These are phyloP conservation scores for Cladosporium sp. DNA, from an alignment of 2,329 filamentous ascomycete species.

Conservation along the genomic window DNA sequence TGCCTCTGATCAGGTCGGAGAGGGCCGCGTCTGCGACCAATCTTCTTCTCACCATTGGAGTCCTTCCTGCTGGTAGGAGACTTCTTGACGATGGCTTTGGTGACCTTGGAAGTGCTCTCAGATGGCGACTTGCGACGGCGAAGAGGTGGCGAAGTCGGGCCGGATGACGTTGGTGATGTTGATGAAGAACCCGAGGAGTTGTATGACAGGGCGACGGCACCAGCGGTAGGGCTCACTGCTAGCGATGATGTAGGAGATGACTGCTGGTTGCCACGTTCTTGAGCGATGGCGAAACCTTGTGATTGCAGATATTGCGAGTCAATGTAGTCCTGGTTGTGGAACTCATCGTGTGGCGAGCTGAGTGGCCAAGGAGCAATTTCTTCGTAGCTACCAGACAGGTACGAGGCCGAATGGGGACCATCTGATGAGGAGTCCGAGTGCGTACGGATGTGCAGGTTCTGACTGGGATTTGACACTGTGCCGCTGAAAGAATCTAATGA, in stretches of 20 bases:
- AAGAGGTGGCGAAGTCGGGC: slow-evolving; percentile 49
- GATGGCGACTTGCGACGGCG: slow-evolving; percentile 55
- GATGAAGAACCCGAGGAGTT: slow-evolving; percentile 26
- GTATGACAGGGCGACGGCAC: slow-evolving; percentile 19
- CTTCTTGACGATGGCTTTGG: slow-evolving; percentile 81
- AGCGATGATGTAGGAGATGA: slow-evolving; percentile 25
- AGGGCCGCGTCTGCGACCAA: slow-evolving; percentile 84
- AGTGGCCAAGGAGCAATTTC: slow-evolving; percentile 69
- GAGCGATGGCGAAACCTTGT: slow-evolving; percentile 22
- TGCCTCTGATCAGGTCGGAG: slow-evolving; percentile 90
- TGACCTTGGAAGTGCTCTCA: slow-evolving; percentile 66
- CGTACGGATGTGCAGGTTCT: slow-evolving; percentile 83
- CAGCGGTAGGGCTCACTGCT: slow-evolving; percentile 26
- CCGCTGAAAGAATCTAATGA: slow-evolving; percentile 59
- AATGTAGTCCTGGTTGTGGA: slow-evolving; percentile 58
- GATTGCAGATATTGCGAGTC: slow-evolving; percentile 52
- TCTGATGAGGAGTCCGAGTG: slow-evolving; percentile 78
- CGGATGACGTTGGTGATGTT: slow-evolving; percentile 31
- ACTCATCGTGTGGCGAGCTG: slow-evolving; percentile 78
- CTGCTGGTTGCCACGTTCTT: slow-evolving; percentile 29
- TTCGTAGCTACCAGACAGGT: slow-evolving; percentile 73
- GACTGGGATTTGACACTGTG: slow-evolving; percentile 85
- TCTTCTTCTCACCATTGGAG: slow-evolving; percentile 75
- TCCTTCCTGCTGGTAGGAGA: slow-evolving; percentile 71
- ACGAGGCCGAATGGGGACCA: slow-evolving; percentile 50